Conservation (phyloP, 768 basidiomycete genomes). For the Podaxis sp. region DNA sequence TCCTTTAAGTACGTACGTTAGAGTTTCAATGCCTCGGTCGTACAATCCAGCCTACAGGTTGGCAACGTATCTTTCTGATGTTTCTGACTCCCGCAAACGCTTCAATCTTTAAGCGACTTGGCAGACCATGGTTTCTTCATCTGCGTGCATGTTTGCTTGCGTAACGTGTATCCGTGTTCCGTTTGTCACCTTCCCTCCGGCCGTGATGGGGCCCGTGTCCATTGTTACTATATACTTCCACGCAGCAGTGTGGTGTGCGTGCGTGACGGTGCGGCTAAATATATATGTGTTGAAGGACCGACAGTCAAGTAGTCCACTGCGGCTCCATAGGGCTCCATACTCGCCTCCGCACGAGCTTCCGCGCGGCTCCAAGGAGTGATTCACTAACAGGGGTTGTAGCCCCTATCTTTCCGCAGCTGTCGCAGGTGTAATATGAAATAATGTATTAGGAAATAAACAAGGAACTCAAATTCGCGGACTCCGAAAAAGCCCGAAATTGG, state of each 20-base stretch:
- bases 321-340: no score
- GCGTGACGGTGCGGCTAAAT: no score
- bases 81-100: neutral
- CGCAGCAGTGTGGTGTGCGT: no score
- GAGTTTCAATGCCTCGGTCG: neutral
- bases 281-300: no score
- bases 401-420: neutral
- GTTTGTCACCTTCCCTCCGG: no score
- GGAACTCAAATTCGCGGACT: neutral
- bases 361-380: neutral
- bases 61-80: slow-evolving; percentile 5
- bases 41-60: neutral
- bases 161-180: no score
- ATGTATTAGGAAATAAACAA: neutral
- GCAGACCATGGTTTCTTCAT: neutral
- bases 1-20: neutral
- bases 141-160: neutral
- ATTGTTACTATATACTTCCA: no score
- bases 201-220: no score
- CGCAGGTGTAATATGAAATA: neutral
- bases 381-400: neutral
- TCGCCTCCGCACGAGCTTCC: no score
- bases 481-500: neutral
- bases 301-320: no score
- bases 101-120: neutral